These are phyloP conservation scores for Fusarium sambucinum DNA, from an alignment of 2,329 filamentous ascomycete genomes.

Conservation along the genomic window DNA sequence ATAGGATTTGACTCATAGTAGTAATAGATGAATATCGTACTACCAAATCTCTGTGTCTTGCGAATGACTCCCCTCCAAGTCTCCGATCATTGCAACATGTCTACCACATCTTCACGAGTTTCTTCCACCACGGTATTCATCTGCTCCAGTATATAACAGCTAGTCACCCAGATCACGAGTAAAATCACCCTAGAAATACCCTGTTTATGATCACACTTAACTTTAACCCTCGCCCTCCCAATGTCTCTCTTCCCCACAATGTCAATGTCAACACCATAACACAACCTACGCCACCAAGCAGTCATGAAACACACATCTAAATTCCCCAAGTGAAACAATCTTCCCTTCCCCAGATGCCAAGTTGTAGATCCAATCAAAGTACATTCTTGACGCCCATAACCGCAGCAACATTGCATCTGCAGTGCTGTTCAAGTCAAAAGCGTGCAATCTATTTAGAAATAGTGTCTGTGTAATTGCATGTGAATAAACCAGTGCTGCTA, in stretches of 20 bases:
- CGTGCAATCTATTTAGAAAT: neutral
- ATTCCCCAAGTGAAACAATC: slow-evolving; percentile 26
- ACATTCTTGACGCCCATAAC: slow-evolving; percentile 6
- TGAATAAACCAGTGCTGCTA: slow-evolving; percentile 1
- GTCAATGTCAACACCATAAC: slow-evolving; percentile 9
- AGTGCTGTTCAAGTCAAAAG: slow-evolving; percentile 1
- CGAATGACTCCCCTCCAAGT: neutral
- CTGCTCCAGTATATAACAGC: neutral
- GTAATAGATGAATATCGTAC: neutral
- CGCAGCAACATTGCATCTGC: slow-evolving; percentile 15
- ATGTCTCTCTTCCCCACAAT: slow-evolving; percentile 19
- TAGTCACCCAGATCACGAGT: neutral
- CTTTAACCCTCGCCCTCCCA: neutral
- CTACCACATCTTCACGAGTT: no score
- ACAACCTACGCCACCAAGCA: slow-evolving; percentile 4
- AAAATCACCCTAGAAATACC: neutral
- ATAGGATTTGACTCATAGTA: neutral
- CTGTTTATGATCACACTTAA: neutral
- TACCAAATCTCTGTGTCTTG: neutral
- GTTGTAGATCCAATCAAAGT: slow-evolving; percentile 7
- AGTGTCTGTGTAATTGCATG: slow-evolving; percentile 7
- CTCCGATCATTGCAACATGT: neutral
- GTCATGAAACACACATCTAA: slow-evolving; percentile 24
- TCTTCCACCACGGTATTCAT: neutral
- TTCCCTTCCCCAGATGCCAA: slow-evolving; percentile 5